Evolutionary conservation across 2,329 filamentous ascomycete species (phyloP).

Genomic region (Xylariaceae sp.): DNA sequence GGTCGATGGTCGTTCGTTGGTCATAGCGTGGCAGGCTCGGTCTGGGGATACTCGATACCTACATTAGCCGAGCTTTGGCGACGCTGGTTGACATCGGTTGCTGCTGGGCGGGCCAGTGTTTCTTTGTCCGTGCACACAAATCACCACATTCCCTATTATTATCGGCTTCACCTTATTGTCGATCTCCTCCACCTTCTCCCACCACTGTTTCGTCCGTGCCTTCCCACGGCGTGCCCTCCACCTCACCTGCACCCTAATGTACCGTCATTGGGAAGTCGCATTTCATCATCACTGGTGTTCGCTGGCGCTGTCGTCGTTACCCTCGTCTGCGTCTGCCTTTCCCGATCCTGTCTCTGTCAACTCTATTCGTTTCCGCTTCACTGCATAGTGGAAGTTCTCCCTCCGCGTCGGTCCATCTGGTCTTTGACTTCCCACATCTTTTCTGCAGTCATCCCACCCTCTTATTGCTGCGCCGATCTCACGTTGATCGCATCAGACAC

Average conservation of each 20-base stretch:
- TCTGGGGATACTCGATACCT: neutral
- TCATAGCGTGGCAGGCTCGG: conserved; percentile 1
- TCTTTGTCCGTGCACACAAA: neutral
- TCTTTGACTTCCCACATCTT: conserved; percentile 13
- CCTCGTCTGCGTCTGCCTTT: neutral
- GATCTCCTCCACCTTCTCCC: neutral
- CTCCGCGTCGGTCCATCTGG: neutral
- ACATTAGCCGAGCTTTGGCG: neutral
- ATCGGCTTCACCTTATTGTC: neutral
- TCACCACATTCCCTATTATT: neutral
- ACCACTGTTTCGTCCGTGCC: neutral
- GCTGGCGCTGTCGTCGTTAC: neutral
- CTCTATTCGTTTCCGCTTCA: conserved; percentile 5
- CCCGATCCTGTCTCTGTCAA: neutral
- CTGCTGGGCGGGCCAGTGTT: neutral
- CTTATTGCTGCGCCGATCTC: conserved; percentile 17
- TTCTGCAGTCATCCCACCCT: conserved; percentile 10
- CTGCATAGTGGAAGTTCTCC: conserved; percentile 1
- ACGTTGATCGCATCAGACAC: conserved; percentile 39
- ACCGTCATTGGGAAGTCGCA: neutral
- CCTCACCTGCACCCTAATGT: neutral
- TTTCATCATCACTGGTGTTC: neutral
- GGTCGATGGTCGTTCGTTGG: no score
- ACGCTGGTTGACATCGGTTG: neutral
- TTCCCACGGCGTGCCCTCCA: neutral